Evolutionary conservation across 768 basidiomycete genomes (phyloP).

Genomic region (Rhizopogon vinicolor): DNA sequence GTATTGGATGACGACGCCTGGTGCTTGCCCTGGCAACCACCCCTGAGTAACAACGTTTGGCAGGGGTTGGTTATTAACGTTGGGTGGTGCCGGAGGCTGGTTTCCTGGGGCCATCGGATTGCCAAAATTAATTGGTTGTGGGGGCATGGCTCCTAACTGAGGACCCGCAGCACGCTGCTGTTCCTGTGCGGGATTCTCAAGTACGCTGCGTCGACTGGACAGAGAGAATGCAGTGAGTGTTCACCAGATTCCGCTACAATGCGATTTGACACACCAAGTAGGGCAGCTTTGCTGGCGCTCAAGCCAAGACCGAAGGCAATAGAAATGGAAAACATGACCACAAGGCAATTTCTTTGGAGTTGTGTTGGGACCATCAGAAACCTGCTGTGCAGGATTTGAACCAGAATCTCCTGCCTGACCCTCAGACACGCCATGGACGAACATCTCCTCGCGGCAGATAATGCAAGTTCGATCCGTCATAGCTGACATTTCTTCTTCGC

Average conservation of each 20-base stretch:
- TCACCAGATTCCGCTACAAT: background rate
- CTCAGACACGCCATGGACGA: slow-evolving; percentile 30
- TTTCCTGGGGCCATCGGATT: slow-evolving; percentile 17
- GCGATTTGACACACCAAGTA: slow-evolving; percentile 68
- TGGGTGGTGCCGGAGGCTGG: slow-evolving; percentile 30
- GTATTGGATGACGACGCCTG: slow-evolving; percentile 56
- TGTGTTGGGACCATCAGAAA: slow-evolving; percentile 76
- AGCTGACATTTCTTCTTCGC: slow-evolving; percentile 72
- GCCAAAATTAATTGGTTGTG: slow-evolving; percentile 26
- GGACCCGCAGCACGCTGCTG: slow-evolving; percentile 24
- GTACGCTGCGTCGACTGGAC: slow-evolving; percentile 68
- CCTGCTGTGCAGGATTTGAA: slow-evolving; percentile 13
- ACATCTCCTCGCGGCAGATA: slow-evolving; percentile 97
- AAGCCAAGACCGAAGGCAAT: slow-evolving; percentile 95
- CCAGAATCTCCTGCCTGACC: slow-evolving; percentile 16
- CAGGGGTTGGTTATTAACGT: slow-evolving; percentile 39
- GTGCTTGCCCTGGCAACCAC: slow-evolving; percentile 32
- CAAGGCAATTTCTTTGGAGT: slow-evolving; percentile 96
- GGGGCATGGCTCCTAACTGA: slow-evolving; percentile 25
- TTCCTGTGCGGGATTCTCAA: slow-evolving; percentile 43
- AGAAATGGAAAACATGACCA: slow-evolving; percentile 97
- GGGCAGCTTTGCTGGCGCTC: slow-evolving; percentile 99
- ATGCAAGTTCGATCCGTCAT: slow-evolving; percentile 94
- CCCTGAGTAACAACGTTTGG: slow-evolving; percentile 28
- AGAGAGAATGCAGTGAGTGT: slow-evolving; percentile 5